Base-by-base conservation (phyloP, 139 green algal genomes). In the Chlorella sorokiniana region DNA sequence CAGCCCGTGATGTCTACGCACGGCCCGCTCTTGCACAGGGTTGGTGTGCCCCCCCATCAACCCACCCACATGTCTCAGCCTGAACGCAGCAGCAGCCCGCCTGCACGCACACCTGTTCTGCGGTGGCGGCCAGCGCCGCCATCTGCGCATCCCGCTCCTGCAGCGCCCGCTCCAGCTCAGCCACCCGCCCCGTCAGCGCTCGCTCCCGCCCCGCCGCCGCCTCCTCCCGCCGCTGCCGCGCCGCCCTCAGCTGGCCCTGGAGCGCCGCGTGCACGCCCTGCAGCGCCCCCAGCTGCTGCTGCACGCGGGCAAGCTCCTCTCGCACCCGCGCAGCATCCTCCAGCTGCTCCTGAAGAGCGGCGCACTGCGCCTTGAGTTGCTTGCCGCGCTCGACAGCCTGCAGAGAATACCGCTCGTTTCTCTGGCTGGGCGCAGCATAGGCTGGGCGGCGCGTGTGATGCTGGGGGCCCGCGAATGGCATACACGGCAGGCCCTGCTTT, bases 241-340 rank as follows among this genome's bases (percentile, higher is more conserved):
- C 76, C 40, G 77, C 76, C 69, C 65, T 77, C 14, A 89, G 70
- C 69, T 89, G 74, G 44, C 71, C 81, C 51, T 82, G 79, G 54
- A 92, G 83, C 52, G 86, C 89, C n/a, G 68, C 75, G 69, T 89
- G 88, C 16, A 69, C 77, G 16, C 71, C 84, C 59, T 93, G 86
- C 78, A 91, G 74, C 27, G 92, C 83, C 27, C 73, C 80, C 27
- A 84, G 67, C 67, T 90, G 85, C 40, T 75, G 63, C 69, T 88
- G 71, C 62, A 92, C 81, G 33, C 81, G 81, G 2, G 88, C 80
- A 23, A 88, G 37, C 81, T 94, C 88, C 29, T 48, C 75, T 6
- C 86, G 78, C 5, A 79, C 41, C 1, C 44, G 71, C 29, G 83
- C 87, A 3, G 81, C 85, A 29, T 91, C 86, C n/a, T 73, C 69